Evolutionary conservation across 495 filamentous ascomycete genomes (phyloP).

Genomic region (Penicillium verhagenii): DNA sequence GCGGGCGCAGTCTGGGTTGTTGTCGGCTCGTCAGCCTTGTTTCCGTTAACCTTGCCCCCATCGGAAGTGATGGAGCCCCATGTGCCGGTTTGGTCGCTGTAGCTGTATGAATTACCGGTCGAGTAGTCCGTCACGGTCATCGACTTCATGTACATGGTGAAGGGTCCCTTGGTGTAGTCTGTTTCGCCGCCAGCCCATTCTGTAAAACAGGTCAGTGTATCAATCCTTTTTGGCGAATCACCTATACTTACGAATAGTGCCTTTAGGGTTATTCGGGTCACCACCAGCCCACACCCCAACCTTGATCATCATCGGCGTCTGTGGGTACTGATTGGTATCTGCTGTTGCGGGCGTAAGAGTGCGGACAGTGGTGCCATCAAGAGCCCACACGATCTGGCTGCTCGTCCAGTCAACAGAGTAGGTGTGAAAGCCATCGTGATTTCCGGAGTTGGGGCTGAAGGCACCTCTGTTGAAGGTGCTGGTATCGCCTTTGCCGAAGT

Average conservation of each 20-base stretch:
- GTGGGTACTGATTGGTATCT: conserved; percentile 69
- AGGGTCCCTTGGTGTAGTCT: conserved; percentile 77
- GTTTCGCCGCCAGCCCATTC: conserved; percentile 84
- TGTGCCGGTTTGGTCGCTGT: conserved; percentile 69
- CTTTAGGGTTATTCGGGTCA: conserved; percentile 58
- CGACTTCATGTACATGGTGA: conserved; percentile 77
- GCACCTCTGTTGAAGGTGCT: conserved; percentile 61
- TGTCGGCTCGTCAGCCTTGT: conserved; percentile 36
- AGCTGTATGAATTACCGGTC: conserved; percentile 78
- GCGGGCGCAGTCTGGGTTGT: conserved; percentile 47
- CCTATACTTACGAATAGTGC: conserved; percentile 63
- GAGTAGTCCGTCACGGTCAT: conserved; percentile 85
- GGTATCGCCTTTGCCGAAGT: conserved; percentile 81
- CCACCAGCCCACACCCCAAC: conserved; percentile 88
- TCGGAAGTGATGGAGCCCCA: conserved; percentile 78
- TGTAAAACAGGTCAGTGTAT: conserved; percentile 28
- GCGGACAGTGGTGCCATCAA: conserved; percentile 68
- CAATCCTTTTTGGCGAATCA: neutral
- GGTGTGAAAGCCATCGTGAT: conserved; percentile 66
- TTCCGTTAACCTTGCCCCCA: conserved; percentile 65
- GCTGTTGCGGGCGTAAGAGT: conserved; percentile 64
- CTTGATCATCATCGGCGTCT: conserved; percentile 82
- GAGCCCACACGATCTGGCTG: conserved; percentile 65
- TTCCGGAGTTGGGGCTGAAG: conserved; percentile 50
- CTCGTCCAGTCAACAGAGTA: conserved; percentile 85